These are phyloP conservation scores for Russula vinacea DNA, from an alignment of 768 basidiomycete genomes.

Conservation along the genomic window DNA sequence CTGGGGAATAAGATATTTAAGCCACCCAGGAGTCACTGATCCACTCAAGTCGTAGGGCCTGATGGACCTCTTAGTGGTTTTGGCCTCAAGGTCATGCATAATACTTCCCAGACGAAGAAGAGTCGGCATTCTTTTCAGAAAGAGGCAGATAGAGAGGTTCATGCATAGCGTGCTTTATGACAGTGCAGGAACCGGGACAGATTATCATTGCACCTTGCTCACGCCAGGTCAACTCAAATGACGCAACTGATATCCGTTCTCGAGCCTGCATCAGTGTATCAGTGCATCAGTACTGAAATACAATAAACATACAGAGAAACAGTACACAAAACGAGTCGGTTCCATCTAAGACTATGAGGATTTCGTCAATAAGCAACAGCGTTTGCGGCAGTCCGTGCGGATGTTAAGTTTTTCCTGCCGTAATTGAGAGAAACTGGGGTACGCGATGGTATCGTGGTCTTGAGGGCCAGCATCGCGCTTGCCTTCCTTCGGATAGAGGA, in stretches of 20 bases:
- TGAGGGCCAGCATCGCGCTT: no score
- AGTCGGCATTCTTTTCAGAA: conserved; percentile 36
- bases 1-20: background rate
- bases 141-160: background rate
- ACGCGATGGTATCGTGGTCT: no score
- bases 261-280: background rate
- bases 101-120: conserved; percentile 82
- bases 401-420: conserved; percentile 88
- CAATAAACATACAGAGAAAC: background rate
- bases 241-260: conserved; percentile 5
- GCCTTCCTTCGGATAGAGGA: conserved; percentile 80
- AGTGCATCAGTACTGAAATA: background rate
- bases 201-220: conserved; percentile 42
- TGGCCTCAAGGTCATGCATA: conserved; percentile 88
- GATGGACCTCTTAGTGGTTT: conserved; percentile 85
- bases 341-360: background rate
- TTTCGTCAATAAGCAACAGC: conserved; percentile 85
- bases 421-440: conserved; percentile 50
- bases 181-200: background rate
- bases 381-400: conserved; percentile 85
- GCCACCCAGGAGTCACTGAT: conserved; percentile 87
- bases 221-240: conserved; percentile 35
- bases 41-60: no score
- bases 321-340: background rate
- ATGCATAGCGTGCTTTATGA: conserved; percentile 1